phyloP scores from a whole-genome alignment of 2,329 filamentous ascomycete species.

The Arthrobotrys conoides region DNA sequence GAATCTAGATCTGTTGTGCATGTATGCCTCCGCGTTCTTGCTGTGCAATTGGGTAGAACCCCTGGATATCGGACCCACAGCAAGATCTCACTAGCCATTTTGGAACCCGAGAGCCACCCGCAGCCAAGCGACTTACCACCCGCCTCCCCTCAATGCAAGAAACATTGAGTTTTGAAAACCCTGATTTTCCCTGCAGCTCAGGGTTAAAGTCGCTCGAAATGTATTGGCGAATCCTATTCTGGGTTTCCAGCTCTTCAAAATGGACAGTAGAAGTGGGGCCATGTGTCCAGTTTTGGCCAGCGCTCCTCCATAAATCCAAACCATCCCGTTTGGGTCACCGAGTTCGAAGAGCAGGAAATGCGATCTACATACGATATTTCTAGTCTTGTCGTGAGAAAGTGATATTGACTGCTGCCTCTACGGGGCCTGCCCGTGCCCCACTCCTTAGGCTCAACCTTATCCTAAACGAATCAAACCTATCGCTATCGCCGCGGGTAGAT shows the following conservation, averaged over 20 bases:
- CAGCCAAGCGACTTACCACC: not conserved
- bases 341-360: too few species aligned
- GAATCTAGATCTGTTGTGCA: too few species aligned
- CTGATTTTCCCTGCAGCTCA: too few species aligned
- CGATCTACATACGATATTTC: not conserved
- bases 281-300: not conserved
- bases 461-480: not conserved
- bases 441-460: not conserved
- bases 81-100: not conserved
- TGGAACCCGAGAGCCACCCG: not conserved
- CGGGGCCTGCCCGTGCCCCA: not conserved
- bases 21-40: too few species aligned
- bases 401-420: not conserved
- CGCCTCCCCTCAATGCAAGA: not conserved
- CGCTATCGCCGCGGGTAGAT: not conserved
- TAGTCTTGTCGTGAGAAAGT: not conserved
- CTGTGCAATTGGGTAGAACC: not conserved
- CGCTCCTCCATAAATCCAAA: conserved; percentile 2
- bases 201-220: too few species aligned
- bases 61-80: not conserved
- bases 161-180: too few species aligned
- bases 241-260: not conserved
- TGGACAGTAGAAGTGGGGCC: not conserved
- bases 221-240: not conserved
- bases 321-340: not conserved